Conservation (phyloP, 306 rosid species). For the Argentina anserina region DNA sequence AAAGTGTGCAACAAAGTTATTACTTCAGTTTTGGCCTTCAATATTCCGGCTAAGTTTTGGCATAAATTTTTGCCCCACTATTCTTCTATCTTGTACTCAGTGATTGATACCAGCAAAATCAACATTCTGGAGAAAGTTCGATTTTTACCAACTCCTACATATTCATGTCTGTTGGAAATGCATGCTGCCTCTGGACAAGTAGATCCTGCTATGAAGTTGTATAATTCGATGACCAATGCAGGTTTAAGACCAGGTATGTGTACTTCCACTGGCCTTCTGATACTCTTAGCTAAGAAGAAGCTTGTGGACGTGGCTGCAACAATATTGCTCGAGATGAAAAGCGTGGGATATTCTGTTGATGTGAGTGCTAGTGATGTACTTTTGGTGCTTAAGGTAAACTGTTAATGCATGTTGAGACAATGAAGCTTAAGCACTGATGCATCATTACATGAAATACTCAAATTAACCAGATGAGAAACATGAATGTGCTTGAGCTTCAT, state of each 20-base stretch:
- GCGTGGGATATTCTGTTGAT: constrained; percentile 89
- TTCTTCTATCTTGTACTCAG: too few species aligned
- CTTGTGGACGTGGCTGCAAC: constrained; percentile 72
- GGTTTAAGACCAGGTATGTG: constrained; percentile 83
- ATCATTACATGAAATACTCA: too few species aligned
- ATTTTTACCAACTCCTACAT: constrained; percentile 88
- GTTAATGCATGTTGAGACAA: too few species aligned
- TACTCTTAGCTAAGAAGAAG: constrained; percentile 83
- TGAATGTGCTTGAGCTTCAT: too few species aligned
- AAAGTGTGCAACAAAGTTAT: too few species aligned
- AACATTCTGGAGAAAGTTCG: constrained; percentile 99
- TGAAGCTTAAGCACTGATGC: too few species aligned
- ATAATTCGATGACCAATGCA: constrained; percentile 87
- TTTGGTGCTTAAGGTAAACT: too few species aligned
- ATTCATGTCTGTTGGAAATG: constrained; percentile 90
- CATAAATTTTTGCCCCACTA: too few species aligned
- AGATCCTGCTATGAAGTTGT: constrained; percentile 84
- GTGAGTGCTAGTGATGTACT: constrained; percentile 90
- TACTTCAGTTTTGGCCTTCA: too few species aligned
- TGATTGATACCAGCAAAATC: too few species aligned
- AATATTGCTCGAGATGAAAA: constrained; percentile 87
- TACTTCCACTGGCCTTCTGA: constrained; percentile 71
- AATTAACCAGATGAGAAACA: too few species aligned
- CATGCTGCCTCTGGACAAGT: constrained; percentile 88
- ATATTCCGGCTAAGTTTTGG: too few species aligned